Evolutionary conservation across 1,284 basidiomycete genomes (phyloP).

Genomic region (Naganishia liquefaciens): DNA sequence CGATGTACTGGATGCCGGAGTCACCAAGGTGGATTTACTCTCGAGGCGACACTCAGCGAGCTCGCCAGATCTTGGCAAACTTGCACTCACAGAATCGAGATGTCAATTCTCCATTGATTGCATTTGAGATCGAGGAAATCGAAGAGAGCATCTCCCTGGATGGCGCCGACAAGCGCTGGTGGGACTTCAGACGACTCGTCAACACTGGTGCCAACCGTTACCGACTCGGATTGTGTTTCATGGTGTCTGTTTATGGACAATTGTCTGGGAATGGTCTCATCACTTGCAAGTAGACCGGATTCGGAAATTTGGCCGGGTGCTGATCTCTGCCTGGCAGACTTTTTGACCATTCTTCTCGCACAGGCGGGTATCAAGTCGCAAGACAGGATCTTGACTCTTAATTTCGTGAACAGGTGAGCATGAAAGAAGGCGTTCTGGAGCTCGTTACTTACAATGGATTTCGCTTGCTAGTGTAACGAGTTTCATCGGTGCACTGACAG

Average conservation of each 20-base stretch:
- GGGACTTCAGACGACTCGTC: slow-evolving; percentile 62
- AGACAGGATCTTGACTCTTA: slow-evolving; percentile 38
- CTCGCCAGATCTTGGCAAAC: slow-evolving; percentile 56
- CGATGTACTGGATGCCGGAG: slow-evolving; percentile 51
- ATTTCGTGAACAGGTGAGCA: slow-evolving; percentile 40
- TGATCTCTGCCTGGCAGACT: slow-evolving; percentile 52
- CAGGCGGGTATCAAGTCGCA: slow-evolving; percentile 38
- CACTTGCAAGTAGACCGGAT: slow-evolving; percentile 52
- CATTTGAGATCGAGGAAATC: slow-evolving; percentile 61
- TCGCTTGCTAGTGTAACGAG: slow-evolving; percentile 33
- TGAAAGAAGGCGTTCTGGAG: not conserved
- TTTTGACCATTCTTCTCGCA: slow-evolving; percentile 40
- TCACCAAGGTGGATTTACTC: slow-evolving; percentile 61
- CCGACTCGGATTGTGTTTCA: slow-evolving; percentile 59
- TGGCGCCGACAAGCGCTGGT: slow-evolving; percentile 53
- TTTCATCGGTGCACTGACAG: slow-evolving; percentile 40
- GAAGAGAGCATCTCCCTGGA: slow-evolving; percentile 56
- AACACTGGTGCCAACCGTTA: slow-evolving; percentile 56
- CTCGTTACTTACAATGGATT: not conserved
- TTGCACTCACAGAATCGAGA: slow-evolving; percentile 59
- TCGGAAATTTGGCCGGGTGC: slow-evolving; percentile 55
- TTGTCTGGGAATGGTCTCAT: slow-evolving; percentile 44
- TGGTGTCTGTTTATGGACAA: slow-evolving; percentile 46
- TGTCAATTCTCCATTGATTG: slow-evolving; percentile 58
- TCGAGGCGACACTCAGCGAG: slow-evolving; percentile 55